Percentiles rank a stretch among this genome's conserved stretches.
phyloP scores from a whole-genome alignment of 768 basidiomycete genomes.

The Crassisporium funariophilum region DNA sequence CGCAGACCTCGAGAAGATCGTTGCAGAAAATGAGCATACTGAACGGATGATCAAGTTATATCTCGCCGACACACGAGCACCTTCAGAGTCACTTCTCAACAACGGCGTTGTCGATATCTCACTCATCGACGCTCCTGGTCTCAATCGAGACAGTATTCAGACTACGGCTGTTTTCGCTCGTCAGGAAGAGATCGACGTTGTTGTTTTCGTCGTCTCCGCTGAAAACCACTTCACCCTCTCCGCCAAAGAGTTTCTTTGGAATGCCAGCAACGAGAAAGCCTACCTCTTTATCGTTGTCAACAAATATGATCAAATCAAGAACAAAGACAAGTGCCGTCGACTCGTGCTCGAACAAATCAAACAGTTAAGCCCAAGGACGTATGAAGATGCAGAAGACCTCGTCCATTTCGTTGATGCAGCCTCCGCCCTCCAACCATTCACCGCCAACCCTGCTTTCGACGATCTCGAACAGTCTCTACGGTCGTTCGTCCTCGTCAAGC shows the following conservation, averaged over 20 bases:
- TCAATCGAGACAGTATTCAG: constrained; percentile 93
- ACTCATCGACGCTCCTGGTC: constrained; percentile 96
- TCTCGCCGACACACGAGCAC: constrained; percentile 76
- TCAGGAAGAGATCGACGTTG: constrained; percentile 97
- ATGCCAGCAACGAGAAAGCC: constrained; percentile 95
- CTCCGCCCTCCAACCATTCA: constrained; percentile 64
- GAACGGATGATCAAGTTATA: constrained; percentile 86
- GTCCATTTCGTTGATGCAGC: constrained; percentile 99
- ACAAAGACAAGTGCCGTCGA: constrained; percentile 91
- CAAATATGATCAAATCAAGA: constrained; percentile 93
- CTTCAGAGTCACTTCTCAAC: constrained; percentile 84
- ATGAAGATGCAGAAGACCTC: constrained; percentile 87
- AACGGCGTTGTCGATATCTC: constrained; percentile 98
- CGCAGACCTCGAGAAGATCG: constrained; percentile 74
- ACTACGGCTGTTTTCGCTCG: constrained; percentile 95
- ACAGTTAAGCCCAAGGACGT: constrained; percentile 88
- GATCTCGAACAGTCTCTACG: constrained; percentile 88
- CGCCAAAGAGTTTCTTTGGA: constrained; percentile 90
- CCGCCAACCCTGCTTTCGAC: constrained; percentile 73
- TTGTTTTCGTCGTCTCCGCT: constrained; percentile 96
- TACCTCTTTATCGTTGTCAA: constrained; percentile 99
- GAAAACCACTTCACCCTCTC: constrained; percentile 99
- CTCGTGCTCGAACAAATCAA: constrained; percentile 93
- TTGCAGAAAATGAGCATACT: constrained; percentile 72
- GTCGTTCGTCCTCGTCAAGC: constrained; percentile 94